These are phyloP conservation scores for Eucalyptus leucophloia DNA, from an alignment of 345 rosid genomes.

Conservation along the genomic window DNA sequence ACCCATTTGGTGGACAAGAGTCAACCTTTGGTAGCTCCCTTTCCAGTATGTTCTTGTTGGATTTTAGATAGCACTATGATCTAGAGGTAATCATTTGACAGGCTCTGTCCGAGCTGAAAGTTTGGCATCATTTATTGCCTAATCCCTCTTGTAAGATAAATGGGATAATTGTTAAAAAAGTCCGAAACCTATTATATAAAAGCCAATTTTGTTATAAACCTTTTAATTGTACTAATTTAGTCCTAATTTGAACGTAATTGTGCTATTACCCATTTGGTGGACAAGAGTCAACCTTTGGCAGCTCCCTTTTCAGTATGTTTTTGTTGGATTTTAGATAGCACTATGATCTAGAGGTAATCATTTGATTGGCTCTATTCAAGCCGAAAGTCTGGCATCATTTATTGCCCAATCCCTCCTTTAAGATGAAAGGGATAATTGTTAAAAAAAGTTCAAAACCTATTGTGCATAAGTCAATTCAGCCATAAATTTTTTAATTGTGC, in stretches of 20 bases:
- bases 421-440: neutral
- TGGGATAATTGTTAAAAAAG: no score
- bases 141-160: no score
- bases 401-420: neutral
- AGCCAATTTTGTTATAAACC: fast-evolving
- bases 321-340: neutral
- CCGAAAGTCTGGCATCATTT: neutral
- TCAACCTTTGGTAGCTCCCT: neutral
- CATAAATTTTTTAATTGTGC: no score
- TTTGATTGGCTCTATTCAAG: neutral
- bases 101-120: no score
- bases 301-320: neutral
- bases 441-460: no score
- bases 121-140: no score
- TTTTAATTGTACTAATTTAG: no score
- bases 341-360: neutral
- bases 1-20: neutral
- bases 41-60: no score
- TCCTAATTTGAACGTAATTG: neutral
- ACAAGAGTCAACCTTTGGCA: neutral
- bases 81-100: no score
- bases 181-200: no score
- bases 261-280: neutral
- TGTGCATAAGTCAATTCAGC: no score
- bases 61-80: no score